These are phyloP conservation scores for Paramarasmius palmivorus DNA, from an alignment of 1,284 basidiomycete species.

Conservation along the genomic window DNA sequence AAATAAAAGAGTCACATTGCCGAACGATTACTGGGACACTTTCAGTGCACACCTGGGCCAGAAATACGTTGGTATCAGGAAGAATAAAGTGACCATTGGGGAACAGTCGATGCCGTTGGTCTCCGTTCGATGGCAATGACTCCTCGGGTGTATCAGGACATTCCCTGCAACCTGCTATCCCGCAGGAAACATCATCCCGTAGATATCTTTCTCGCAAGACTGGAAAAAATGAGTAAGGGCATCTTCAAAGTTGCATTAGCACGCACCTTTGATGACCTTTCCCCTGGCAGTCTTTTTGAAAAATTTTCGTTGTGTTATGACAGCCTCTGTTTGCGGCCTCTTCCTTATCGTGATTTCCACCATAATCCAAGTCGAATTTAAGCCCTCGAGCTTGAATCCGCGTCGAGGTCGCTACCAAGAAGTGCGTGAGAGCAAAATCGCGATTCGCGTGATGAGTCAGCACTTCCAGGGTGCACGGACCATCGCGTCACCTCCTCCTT, in stretches of 20 bases:
- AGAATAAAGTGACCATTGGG: constrained; percentile 80
- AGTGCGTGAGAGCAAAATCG: no score
- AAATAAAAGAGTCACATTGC: no score
- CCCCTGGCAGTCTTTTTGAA: constrained; percentile 94
- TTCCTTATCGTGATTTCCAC: constrained; percentile 80
- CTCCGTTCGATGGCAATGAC: constrained; percentile 52
- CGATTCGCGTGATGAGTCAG: no score
- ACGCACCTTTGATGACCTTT: constrained; percentile 87
- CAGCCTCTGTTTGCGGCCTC: constrained; percentile 70
- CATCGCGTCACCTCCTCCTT: no score
- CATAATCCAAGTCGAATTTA: constrained; percentile 28
- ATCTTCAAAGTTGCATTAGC: not conserved
- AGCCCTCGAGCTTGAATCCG: not conserved
- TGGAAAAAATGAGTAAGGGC: constrained; percentile 20
- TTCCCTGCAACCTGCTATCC: constrained; percentile 69
- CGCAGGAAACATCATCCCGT: constrained; percentile 92
- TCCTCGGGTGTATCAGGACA: constrained; percentile 46
- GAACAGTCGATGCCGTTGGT: constrained; percentile 51
- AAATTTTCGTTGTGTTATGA: constrained; percentile 84
- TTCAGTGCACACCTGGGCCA: constrained; percentile 74
- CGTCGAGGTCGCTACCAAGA: no score
- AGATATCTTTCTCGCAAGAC: constrained; percentile 96
- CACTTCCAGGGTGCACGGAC: no score
- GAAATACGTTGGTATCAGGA: constrained; percentile 95
- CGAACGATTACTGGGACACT: no score